Percentiles rank a stretch among this genome's conserved stretches.
Evolutionary conservation across 2,329 filamentous ascomycete species (phyloP).

Genomic region (Colletotrichum horii): DNA sequence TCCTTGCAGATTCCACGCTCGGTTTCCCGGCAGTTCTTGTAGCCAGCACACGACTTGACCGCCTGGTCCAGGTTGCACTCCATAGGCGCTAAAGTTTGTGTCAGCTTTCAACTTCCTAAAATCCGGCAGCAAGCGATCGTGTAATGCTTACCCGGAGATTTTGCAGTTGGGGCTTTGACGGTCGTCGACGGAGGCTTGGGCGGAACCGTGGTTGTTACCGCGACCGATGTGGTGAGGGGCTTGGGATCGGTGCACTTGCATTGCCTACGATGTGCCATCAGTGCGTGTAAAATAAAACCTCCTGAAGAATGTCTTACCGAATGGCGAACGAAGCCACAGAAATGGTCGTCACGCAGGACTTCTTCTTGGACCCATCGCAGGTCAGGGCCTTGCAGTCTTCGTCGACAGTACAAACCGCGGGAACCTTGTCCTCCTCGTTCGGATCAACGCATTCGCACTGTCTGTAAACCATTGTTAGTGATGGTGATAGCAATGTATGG

Average conservation of each 20-base stretch:
- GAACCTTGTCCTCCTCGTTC: neutral
- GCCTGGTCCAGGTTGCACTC: neutral
- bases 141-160: neutral
- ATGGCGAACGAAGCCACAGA: neutral
- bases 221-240: neutral
- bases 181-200: neutral
- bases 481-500: accelerated
- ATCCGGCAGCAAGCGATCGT: accelerated
- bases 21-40: neutral
- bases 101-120: neutral
- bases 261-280: neutral
- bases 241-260: neutral
- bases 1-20: neutral
- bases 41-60: neutral
- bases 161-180: neutral
- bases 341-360: neutral
- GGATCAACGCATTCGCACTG: neutral
- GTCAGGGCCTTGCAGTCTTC: neutral
- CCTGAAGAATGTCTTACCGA: neutral
- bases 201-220: neutral
- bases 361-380: neutral
- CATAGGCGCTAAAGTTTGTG: neutral
- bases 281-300: accelerated
- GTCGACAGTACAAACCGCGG: neutral
- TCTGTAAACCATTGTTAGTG: neutral